Base-by-base conservation (phyloP, 1,284 basidiomycete genomes). In the Cutaneotrichosporon sp. region DNA sequence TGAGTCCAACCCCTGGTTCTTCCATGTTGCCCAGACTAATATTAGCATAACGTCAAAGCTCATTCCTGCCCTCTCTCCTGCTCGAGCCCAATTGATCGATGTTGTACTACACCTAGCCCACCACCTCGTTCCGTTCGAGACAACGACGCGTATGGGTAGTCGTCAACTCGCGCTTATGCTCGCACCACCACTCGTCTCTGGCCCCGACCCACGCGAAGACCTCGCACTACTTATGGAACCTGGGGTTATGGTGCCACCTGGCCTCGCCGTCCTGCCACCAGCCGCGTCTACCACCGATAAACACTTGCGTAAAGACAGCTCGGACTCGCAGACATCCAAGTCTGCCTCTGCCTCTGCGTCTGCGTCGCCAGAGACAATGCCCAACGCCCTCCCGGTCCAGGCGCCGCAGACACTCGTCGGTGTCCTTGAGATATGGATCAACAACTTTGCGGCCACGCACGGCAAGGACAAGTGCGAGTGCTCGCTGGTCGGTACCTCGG, bases 351-450 rank as follows among this genome's bases (percentile, higher is more conserved):
- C 26, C 2, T 26, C 26, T 26, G 26, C 26, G 22, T 13, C 49
- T 5, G 49, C 5, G 26, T 51, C 30, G 26, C 49, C 49, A 4
- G 14, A 51, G 49, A 13, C 49, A 2, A n/a, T 14, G 5, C 16
- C 30, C 30, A 13, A 32, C 6, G 13, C 30, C 3, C 51, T n/a
- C 14, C 51, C 51, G 57, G 59, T 58, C 34, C 63, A 46, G 42
- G 42, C 38, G 52, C 36, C n/a, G 30, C 56, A 52, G 57, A 61
- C 60, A 32, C 63, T 79, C 32, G 70, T 74, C 9, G 76, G 76
- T 4, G 38, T 77, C 14, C 58, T 79, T 56, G 70, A 73, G 56
- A 65, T 73, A 58, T 76, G 72, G 71, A 76, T 76, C 47, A 22
- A 30, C 22, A 21, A 70, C 14, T 72, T 63, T 50, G 55, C 67